A percentile compares a stretch with the other conserved stretches of the same genome.
Evolutionary conservation across 257 asterid species (phyloP).

Genomic region (Nicotiana obtusifolia): DNA sequence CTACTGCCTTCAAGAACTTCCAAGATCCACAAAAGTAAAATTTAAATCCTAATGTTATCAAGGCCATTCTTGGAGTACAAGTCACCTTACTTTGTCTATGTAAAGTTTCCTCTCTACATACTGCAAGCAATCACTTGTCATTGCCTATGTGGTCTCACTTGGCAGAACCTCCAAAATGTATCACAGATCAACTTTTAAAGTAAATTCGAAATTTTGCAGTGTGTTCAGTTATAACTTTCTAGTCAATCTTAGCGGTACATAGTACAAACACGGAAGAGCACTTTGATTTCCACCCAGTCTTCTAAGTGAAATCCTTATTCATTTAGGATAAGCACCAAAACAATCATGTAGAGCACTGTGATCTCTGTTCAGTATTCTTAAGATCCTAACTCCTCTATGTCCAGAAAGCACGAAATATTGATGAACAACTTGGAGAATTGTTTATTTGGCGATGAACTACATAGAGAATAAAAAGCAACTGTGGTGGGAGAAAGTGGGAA

Average conservation of each 20-base stretch:
- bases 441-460: neutral
- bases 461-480: neutral
- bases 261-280: neutral
- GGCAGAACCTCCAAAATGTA: neutral
- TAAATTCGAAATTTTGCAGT: neutral
- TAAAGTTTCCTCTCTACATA: neutral
- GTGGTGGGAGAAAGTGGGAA: neutral
- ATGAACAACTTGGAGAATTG: neutral
- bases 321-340: neutral
- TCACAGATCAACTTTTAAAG: neutral
- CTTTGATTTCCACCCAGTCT: neutral
- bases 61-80: neutral
- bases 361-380: neutral
- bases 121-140: neutral
- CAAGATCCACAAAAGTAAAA: neutral
- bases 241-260: neutral
- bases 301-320: neutral
- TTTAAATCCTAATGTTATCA: neutral
- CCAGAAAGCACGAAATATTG: neutral
- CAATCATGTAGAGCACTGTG: neutral
- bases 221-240: neutral
- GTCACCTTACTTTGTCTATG: neutral
- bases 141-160: neutral
- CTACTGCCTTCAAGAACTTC: neutral
- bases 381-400: neutral